Conservation (phyloP, 306 rosid genomes). For the Psophocarpus tetragonolobus region DNA sequence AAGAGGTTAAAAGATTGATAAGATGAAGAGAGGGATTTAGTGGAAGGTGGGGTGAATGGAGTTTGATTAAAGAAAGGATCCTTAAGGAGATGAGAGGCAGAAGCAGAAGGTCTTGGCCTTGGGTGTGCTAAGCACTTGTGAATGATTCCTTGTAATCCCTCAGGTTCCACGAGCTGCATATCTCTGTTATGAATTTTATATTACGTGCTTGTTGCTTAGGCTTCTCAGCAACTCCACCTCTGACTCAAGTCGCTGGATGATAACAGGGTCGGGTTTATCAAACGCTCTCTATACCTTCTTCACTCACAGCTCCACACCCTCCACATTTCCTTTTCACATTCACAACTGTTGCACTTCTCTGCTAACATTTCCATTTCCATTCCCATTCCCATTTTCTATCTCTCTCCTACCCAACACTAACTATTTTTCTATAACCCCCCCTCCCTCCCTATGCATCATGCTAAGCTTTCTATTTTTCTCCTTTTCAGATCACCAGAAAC, state of each 20-base stretch:
- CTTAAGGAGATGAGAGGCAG: constrained; percentile 75
- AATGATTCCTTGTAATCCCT: constrained; percentile 71
- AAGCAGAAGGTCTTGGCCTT: constrained; percentile 87
- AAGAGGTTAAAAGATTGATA: no score
- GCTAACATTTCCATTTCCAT: constrained; percentile 82
- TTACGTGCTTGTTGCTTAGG: constrained; percentile 66
- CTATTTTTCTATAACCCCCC: no score
- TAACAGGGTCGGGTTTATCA: constrained; percentile 73
- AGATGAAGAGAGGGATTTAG: no score
- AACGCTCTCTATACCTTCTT: constrained; percentile 86
- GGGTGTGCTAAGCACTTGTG: constrained; percentile 85
- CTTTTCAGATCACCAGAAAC: no score
- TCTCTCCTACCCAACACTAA: constrained; percentile 14
- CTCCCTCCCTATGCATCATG: no score
- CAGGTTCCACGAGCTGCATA: constrained; percentile 86
- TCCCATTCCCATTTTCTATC: no score
- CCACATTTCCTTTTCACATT: constrained; percentile 64
- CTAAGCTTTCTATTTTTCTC: no score
- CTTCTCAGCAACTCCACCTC: constrained; percentile 73
- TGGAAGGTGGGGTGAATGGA: no score
- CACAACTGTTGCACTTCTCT: constrained; percentile 43
- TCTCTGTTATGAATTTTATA: constrained; percentile 85
- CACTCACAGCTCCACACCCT: constrained; percentile 84
- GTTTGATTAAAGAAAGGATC: constrained; percentile 77
- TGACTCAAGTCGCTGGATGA: constrained; percentile 64